A percentile compares a stretch with the other conserved stretches of the same genome.
Conservation (phyloP, 106 monocot species). For the Hemerocallis citrina region DNA sequence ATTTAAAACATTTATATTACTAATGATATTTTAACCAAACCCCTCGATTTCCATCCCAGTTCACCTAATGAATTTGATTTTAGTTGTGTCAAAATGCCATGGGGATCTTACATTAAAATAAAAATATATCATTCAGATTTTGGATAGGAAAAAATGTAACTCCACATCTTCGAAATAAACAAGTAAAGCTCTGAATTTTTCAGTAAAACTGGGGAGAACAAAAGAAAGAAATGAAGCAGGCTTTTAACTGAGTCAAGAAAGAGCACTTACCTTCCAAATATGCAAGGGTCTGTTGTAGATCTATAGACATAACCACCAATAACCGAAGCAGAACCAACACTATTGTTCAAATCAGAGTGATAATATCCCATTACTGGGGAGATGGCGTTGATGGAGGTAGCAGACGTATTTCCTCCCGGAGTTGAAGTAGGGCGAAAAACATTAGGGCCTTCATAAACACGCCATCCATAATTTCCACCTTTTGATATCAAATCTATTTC, state of each 20-base stretch:
- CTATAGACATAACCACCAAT: constrained; percentile 77
- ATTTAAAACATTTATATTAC: too few species aligned
- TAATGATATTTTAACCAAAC: too few species aligned
- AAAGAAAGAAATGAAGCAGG: too few species aligned
- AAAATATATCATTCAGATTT: too few species aligned
- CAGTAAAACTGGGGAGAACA: too few species aligned
- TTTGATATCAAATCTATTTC: constrained; percentile 81
- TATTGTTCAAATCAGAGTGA: constrained; percentile 41
- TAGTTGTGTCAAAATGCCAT: too few species aligned
- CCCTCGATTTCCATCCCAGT: too few species aligned
- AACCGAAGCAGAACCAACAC: constrained; percentile 57
- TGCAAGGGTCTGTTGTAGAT: constrained; percentile 70
- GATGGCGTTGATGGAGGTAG: constrained; percentile 34
- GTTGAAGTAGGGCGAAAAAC: constrained; percentile 18
- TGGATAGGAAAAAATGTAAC: too few species aligned
- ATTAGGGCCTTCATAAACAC: constrained; percentile 61
- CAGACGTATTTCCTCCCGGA: constrained; percentile 37
- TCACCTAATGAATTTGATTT: too few species aligned
- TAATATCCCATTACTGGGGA: constrained; percentile 75
- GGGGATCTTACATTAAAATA: too few species aligned
- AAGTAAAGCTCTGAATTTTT: too few species aligned
- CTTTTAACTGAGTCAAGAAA: neutral
- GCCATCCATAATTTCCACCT: constrained; percentile 93
- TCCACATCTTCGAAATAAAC: too few species aligned
- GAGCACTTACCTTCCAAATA: constrained; percentile 60